Base-by-base conservation (phyloP, 331 rosid species). In the Cydonia oblonga region DNA sequence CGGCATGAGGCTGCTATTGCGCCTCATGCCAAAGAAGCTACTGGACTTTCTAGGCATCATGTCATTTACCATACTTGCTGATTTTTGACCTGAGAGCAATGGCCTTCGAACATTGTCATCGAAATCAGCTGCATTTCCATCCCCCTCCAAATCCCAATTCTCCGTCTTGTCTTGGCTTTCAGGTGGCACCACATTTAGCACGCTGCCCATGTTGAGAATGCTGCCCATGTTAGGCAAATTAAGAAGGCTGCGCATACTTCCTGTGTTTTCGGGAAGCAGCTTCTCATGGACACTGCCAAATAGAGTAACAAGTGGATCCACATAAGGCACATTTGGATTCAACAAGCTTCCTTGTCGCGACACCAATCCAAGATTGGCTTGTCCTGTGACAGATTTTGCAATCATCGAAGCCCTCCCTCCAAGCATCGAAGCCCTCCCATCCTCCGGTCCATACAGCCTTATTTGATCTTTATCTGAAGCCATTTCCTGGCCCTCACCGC, bases 211-310 rank as follows among this genome's bases (percentile, higher is more conserved):
- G 32, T 58, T 61, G 32, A 61, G 38, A 61, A 63, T 19, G 78
- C 71, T 74, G 38, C 78, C 71, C 12, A 74, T 64, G 60, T 74
- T 74, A 5, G 65, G 78, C n/a, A 74, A 64, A 20, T 11, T 19
- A n/a, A 64, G 53, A 51, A 71, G 70, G 68, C 76, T 77, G 56
- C 81, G 66, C 66, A 33, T 76, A 13, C 80, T 71, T 4, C 76
- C 76, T 22, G 72, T 38, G 42, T 38, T 42, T 9, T 71, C 81
- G 1, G 81, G 81, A 12, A 59, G 8, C 20, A 77, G 68, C 67
- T 77, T 77, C 44, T 77, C 81, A 28, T 77, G 81, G 53, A 77
- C 76, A 18, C 81, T 77, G 18, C 81, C 81, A 29, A 77, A 77
- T 14, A 77, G 58, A 51, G 65, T 77, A 1, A 77, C 81, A 42